phyloP scores from a whole-genome alignment of 2,329 filamentous ascomycete genomes.

The Colletotrichum chlorophyti region DNA sequence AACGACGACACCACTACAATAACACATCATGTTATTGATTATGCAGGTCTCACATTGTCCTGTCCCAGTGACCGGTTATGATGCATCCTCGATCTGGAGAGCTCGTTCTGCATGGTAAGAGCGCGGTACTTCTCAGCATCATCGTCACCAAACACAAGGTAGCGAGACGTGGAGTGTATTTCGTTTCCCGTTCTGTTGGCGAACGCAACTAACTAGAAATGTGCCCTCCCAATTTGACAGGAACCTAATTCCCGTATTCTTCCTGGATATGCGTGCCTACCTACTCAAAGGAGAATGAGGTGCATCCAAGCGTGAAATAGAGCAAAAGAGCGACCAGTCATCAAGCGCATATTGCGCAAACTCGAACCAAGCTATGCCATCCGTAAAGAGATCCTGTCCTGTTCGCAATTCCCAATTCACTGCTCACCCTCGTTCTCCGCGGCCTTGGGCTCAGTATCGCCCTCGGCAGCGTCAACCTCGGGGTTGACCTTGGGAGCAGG shows the following conservation, averaged over 20 bases:
- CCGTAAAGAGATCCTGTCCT: neutral
- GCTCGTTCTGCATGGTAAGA: neutral
- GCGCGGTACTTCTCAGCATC: too few species aligned
- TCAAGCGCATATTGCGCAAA: neutral
- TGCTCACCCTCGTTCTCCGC: conserved; percentile 49
- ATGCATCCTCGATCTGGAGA: conserved; percentile 11
- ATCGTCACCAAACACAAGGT: neutral
- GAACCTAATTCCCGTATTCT: too few species aligned
- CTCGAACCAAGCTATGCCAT: neutral
- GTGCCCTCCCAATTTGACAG: too few species aligned
- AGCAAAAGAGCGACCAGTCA: neutral
- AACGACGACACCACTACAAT: conserved; percentile 14
- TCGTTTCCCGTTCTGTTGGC: neutral
- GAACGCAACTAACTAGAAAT: too few species aligned
- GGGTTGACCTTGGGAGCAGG: conserved; percentile 16
- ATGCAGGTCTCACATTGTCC: conserved; percentile 25
- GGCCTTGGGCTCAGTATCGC: neutral
- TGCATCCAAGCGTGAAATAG: neutral
- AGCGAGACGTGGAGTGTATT: neutral
- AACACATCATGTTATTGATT: neutral
- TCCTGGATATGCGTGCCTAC: too few species aligned
- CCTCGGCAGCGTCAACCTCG: neutral
- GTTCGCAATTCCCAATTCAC: neutral
- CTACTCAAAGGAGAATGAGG: neutral
- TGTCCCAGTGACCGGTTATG: conserved; percentile 15